These are phyloP conservation scores for Citrus mangshanensis DNA, from an alignment of 345 rosid species.

Conservation along the genomic window DNA sequence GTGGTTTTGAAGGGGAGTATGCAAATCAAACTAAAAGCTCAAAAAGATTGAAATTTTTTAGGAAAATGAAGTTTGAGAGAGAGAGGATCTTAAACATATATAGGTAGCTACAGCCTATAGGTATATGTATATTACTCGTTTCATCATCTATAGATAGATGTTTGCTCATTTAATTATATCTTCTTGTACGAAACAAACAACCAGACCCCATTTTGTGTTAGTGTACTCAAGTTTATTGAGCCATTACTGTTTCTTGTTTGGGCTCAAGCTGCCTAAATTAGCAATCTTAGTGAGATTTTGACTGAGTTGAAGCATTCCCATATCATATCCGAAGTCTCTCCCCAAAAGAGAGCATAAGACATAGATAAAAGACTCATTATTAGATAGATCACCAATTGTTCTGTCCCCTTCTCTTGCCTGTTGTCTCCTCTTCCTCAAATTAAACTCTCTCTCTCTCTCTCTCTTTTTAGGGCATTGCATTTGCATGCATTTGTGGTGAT, in stretches of 20 bases:
- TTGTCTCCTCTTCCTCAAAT: slow-evolving; percentile 2
- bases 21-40: not conserved
- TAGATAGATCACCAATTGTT: not conserved
- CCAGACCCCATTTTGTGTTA: not conserved
- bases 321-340: slow-evolving; percentile 34
- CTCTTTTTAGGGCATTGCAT: slow-evolving; percentile 21
- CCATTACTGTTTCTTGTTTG: not conserved
- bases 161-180: not conserved
- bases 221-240: slow-evolving; percentile 7
- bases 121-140: too few relatives aligned
- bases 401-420: not conserved
- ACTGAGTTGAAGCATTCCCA: slow-evolving; percentile 21
- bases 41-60: not conserved
- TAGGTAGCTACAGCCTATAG: not conserved
- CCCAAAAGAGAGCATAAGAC: slow-evolving; percentile 18
- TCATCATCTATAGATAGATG: not conserved
- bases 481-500: slow-evolving; percentile 23
- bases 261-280: slow-evolving; percentile 21
- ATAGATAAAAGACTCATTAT: not conserved
- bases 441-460: not conserved
- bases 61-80: not conserved
- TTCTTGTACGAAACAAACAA: not conserved
- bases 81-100: not conserved
- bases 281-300: slow-evolving; percentile 24
- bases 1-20: slow-evolving; percentile 25